Conservation (phyloP, 345 rosid genomes). For the Arabis hirsuta region DNA sequence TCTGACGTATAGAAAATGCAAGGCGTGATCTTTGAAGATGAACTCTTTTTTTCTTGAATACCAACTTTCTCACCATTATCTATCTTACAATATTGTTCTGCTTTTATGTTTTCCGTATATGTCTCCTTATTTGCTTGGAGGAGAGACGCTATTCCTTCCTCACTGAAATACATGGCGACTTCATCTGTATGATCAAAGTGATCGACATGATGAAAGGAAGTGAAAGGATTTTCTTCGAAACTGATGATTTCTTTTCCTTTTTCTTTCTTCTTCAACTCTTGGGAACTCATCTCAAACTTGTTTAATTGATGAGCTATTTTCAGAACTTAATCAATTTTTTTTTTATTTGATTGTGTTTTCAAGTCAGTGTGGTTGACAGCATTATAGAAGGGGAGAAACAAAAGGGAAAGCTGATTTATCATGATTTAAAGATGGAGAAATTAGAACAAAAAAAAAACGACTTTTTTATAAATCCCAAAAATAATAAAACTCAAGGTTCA, state of each 20-base stretch:
- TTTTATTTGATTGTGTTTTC: neutral
- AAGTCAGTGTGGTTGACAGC: neutral
- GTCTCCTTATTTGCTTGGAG: slow-evolving; percentile 6
- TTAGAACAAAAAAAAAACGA: neutral
- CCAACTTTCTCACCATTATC: neutral
- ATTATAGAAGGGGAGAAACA: neutral
- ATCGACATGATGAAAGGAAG: neutral
- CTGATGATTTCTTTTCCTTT: slow-evolving; percentile 30
- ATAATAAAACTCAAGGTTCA: slow-evolving; percentile 33
- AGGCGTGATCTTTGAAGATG: slow-evolving; percentile 39
- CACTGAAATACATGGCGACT: slow-evolving; percentile 28
- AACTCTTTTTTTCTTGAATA: slow-evolving; percentile 11
- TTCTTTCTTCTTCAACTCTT: slow-evolving; percentile 35
- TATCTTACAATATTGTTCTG: neutral
- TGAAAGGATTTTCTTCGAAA: neutral
- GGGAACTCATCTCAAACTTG: slow-evolving; percentile 22
- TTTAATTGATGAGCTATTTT: neutral
- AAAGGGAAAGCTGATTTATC: neutral
- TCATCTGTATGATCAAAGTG: slow-evolving; percentile 1
- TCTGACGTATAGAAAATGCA: slow-evolving; percentile 36
- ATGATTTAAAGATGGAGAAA: neutral
- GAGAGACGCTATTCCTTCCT: neutral
- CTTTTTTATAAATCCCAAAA: slow-evolving; percentile 1
- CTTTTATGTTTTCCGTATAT: neutral
- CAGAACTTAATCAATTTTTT: neutral